These are phyloP conservation scores for Tylopilus sp. DNA, from an alignment of 768 basidiomycete genomes.

Conservation along the genomic window DNA sequence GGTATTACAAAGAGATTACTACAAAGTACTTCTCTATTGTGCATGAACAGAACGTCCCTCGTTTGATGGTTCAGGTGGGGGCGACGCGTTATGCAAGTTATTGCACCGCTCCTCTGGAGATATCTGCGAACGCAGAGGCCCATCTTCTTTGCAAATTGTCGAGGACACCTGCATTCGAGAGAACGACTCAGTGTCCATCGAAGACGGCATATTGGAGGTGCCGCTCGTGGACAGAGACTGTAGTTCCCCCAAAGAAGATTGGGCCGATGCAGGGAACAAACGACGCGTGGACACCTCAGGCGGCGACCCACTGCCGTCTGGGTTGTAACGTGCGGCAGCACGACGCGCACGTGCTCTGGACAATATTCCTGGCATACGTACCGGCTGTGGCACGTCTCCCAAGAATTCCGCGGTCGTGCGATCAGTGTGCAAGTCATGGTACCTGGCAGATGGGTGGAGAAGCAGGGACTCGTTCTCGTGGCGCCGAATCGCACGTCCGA, in stretches of 20 bases:
- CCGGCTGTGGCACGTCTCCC: constrained; percentile 1
- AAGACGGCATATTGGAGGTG: constrained; percentile 12
- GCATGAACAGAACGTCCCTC: constrained; percentile 6
- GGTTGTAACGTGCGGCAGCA: neutral
- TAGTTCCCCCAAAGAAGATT: constrained; percentile 8
- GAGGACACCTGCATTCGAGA: neutral
- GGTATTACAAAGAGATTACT: neutral
- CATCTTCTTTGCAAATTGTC: constrained; percentile 8
- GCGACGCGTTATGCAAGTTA: neutral
- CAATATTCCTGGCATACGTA: neutral
- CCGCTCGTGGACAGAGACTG: constrained; percentile 15
- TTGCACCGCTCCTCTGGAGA: constrained; percentile 6
- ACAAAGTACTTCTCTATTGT: neutral
- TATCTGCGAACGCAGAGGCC: neutral
- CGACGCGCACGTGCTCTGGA: neutral
- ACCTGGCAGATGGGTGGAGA: constrained; percentile 2
- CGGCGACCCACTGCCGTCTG: neutral
- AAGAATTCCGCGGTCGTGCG: constrained; percentile 6
- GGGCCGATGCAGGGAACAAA: constrained; percentile 9
- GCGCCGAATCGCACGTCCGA: constrained; percentile 6
- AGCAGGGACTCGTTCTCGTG: constrained; percentile 6
- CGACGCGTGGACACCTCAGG: constrained; percentile 2
- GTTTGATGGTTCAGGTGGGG: constrained; percentile 6
- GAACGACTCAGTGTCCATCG: constrained; percentile 10
- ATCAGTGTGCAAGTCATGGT: constrained; percentile 5